Evolutionary conservation across 1,284 basidiomycete species (phyloP), one percentile per base, ranked within the genome.

Genomic region (Thelephora terrestris): DNA sequence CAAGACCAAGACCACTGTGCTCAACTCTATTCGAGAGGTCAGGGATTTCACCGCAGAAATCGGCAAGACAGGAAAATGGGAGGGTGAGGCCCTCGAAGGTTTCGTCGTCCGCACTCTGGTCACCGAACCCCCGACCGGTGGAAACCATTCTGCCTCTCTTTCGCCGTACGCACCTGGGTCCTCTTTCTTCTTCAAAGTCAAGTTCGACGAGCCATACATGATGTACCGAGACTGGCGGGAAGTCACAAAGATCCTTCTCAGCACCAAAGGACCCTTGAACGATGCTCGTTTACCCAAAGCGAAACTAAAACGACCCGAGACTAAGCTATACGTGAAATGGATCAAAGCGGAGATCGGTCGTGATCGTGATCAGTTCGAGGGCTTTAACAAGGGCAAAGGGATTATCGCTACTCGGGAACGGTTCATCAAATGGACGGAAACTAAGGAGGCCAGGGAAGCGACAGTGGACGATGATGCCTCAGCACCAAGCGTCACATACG

Each of bases 191-290:
- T 99, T 97, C 82, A 99, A 99, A 65, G 79, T 99, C 69, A 99
- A 99, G 65, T 99, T 97, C 64, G 93, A 98, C 65, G 92, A 99
- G 63, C 95, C 95, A 0, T 99, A 99, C 63, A 82, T 98, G 71
- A 95, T 96, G 81, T 98, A 98, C 67, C 83, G 96, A 45, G 91
- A 97, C 62, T 99, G 93, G 93, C 75, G 96, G 47, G 96, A 99
- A 66, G 75, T 95, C 45, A 98, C 96, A 6, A 87, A 91, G 60
- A 69, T 64, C 17, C 70, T 95, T 27, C 71, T 96, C 5, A 67
- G 72, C 1, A 50, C 58, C 42, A 65, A 68, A 55, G 59, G 57
- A 38, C 49, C 65, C 4, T 54, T 64, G 7, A 44, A 50, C 16
- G 57, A 65, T 2, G 60, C 54, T 9, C 65, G 63, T 20, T 60